These are phyloP conservation scores for Flaveria trinervia DNA, from an alignment of 129 eudicot species.

Conservation along the genomic window DNA sequence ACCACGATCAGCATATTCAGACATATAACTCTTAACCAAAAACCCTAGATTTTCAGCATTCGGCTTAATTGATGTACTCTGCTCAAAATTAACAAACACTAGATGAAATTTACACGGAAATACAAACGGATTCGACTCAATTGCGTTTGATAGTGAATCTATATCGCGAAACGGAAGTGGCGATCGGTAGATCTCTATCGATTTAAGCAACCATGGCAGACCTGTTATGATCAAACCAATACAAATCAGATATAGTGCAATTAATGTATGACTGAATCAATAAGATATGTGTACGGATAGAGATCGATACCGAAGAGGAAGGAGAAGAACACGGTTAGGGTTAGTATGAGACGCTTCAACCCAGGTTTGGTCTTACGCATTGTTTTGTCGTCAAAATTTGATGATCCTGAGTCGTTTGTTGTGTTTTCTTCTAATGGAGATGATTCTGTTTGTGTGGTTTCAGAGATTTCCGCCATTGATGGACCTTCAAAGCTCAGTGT, in stretches of 20 bases:
- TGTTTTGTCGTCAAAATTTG: slow-evolving; percentile 51
- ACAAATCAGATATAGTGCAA: background rate
- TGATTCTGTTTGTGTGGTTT: slow-evolving; percentile 26
- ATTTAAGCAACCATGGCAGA: slow-evolving; percentile 75
- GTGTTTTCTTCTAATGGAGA: slow-evolving; percentile 26
- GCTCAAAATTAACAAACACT: slow-evolving; percentile 53
- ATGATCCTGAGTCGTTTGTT: slow-evolving; percentile 12
- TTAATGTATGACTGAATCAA: background rate
- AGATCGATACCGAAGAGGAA: slow-evolving; percentile 62
- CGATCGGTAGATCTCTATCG: slow-evolving; percentile 90
- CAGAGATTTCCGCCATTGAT: slow-evolving; percentile 65
- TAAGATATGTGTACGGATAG: background rate
- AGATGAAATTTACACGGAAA: slow-evolving; percentile 59
- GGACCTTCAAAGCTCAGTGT: slow-evolving; percentile 28
- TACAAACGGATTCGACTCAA: slow-evolving; percentile 51
- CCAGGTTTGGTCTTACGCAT: slow-evolving; percentile 86
- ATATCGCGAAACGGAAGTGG: slow-evolving; percentile 80
- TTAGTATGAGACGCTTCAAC: slow-evolving; percentile 65
- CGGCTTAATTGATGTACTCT: slow-evolving; percentile 14
- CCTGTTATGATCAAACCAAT: slow-evolving; percentile 44
- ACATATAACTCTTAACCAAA: slow-evolving; percentile 53
- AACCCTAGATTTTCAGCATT: slow-evolving; percentile 49
- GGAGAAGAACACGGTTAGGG: slow-evolving; percentile 70
- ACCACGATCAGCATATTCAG: slow-evolving; percentile 36
- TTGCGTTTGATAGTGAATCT: slow-evolving; percentile 51